A percentile compares a stretch with the other conserved stretches of the same genome.
phyloP scores from a whole-genome alignment of 2,329 filamentous ascomycete genomes.

The Cladorrhinum sp. region DNA sequence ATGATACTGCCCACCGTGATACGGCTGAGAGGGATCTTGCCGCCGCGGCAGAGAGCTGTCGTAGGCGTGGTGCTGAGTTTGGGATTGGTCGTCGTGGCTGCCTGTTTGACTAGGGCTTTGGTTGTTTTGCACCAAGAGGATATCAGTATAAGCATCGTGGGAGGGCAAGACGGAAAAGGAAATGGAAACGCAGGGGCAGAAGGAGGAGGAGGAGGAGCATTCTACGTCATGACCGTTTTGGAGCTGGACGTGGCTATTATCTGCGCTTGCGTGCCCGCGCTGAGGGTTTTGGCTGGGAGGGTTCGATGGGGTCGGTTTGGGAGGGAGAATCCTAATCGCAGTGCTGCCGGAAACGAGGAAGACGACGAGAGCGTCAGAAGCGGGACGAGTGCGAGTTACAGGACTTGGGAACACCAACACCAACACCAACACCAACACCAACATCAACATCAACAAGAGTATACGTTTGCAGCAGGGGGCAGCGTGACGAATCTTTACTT shows the following conservation, averaged over 20 bases:
- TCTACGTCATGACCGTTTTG: constrained; percentile 37
- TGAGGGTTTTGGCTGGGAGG: constrained; percentile 31
- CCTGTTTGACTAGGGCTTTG: constrained; percentile 35
- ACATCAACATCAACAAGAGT: too few relatives aligned
- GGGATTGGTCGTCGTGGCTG: constrained; percentile 39
- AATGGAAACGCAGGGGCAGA: too few relatives aligned
- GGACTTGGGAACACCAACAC: constrained; percentile 18
- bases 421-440: too few relatives aligned
- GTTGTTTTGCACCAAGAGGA: constrained; percentile 32
- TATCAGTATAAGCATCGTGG: too few relatives aligned
- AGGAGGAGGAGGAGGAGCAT: constrained; percentile 18
- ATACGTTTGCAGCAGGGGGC: constrained; percentile 22
- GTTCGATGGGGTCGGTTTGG: not conserved
- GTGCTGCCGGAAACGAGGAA: constrained; percentile 12
- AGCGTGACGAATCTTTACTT: constrained; percentile 19
- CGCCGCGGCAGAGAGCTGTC: constrained; percentile 42
- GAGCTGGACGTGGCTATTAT: constrained; percentile 37
- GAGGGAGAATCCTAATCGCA: not conserved
- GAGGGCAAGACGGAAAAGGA: too few relatives aligned
- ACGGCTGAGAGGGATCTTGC: constrained; percentile 34
- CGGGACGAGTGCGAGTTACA: constrained; percentile 32
- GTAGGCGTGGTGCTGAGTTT: constrained; percentile 44
- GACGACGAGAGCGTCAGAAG: constrained; percentile 27
- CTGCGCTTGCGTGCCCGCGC: constrained; percentile 35
- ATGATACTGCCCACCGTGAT: constrained; percentile 42